Base-by-base conservation (phyloP, 352 stramenopile genomes). In the Phytophthora aleatoria region DNA sequence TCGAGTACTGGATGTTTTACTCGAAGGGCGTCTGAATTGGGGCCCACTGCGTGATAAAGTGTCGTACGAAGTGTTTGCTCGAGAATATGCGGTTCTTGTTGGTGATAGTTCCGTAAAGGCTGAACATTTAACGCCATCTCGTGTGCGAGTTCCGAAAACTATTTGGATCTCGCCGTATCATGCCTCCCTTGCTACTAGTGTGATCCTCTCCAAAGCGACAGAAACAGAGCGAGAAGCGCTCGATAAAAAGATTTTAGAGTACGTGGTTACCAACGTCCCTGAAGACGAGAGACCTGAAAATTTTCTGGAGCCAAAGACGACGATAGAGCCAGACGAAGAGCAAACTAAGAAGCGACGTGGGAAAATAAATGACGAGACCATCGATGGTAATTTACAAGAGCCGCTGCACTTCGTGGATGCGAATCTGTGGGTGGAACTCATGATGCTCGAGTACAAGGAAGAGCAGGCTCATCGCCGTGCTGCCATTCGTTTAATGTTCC, bases 401-500 rank as follows among this genome's bases (percentile, higher is more conserved):
- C 30, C 42, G 0, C 55, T 58, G 13, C 79, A 89, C 45, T 93
- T 92, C 27, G 69, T 95, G 0, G 87, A 95, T 16, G 87, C 85
- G 1, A 79, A 90, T 33, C 61, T 92, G 2, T 95, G 87, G 87
- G 67, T 94, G 3, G 82, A 93, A 33, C 69, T 94, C n/a, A 93
- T 95, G 85, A 89, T 95, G 79, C 77, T 91, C 48, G 87, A 97
- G 69, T 97, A 97, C 71, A 94, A 95, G 33, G 89, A 96, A 51
- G 92, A 98, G 59, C 92, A 98, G 64, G 89, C 91, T 0, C 92
- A 97, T 58, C 85, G 92, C 1, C 76, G 85, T 5, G 90, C 90
- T 15, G 91, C 91, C 13, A 91, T 98, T 42, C 90, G 92, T 0
- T 65, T 98, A 1, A 97, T 98, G 92, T 98, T 98, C 48, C 90